These are phyloP conservation scores for Beta vulgaris DNA, from an alignment of 148 eudicot genomes.

Conservation along the genomic window DNA sequence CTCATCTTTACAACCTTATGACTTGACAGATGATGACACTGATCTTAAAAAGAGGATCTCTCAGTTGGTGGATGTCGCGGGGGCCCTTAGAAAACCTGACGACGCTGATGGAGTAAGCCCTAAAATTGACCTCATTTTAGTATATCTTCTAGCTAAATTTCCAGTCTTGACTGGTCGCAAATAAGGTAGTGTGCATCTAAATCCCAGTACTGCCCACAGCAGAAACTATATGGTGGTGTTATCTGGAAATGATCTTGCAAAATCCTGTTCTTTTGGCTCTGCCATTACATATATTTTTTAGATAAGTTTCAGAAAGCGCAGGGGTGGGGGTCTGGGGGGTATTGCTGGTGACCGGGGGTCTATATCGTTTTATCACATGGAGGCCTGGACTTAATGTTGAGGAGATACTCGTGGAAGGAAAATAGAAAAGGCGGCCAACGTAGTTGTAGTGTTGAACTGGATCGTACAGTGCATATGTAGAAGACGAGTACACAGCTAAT, in stretches of 20 bases:
- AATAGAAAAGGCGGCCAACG: no score
- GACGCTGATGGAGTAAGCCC: constrained; percentile 84
- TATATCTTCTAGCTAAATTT: neutral
- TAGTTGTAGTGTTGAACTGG: neutral
- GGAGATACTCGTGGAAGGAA: no score
- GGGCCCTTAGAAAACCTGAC: constrained; percentile 84
- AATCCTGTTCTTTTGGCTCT: neutral
- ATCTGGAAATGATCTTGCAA: neutral
- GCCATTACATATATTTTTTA: no score
- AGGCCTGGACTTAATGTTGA: no score
- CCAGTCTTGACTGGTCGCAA: neutral
- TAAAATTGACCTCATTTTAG: constrained; percentile 1
- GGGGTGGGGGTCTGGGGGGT: no score
- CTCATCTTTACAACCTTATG: constrained; percentile 88
- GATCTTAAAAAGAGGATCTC: constrained; percentile 74
- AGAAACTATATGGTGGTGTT: neutral
- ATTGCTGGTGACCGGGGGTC: neutral
- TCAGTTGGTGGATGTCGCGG: constrained; percentile 85
- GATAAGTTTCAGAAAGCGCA: no score
- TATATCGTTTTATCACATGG: neutral
- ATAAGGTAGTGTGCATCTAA: neutral
- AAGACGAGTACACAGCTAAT: neutral
- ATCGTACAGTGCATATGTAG: neutral
- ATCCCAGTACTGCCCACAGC: neutral
- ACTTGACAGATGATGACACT: constrained; percentile 78